Percentiles rank a stretch among this genome's conserved stretches.
Conservation (phyloP, 2,329 filamentous ascomycete species). For the Myriosclerotinia scirpicola region DNA sequence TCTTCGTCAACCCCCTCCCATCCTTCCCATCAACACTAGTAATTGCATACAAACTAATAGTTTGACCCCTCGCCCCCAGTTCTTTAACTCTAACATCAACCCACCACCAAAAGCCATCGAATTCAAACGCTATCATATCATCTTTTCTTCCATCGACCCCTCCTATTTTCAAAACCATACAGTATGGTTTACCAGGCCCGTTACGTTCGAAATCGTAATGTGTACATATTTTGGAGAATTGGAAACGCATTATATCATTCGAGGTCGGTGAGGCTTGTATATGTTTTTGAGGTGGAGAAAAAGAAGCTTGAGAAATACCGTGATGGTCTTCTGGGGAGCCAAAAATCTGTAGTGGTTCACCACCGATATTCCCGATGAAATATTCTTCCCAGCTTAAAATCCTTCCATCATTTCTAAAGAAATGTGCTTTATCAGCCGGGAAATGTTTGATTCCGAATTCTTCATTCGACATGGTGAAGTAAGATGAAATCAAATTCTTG, state of each 20-base stretch:
- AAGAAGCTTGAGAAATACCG: constrained; percentile 55
- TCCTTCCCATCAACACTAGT: constrained; percentile 46
- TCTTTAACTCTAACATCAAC: constrained; percentile 66
- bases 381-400: constrained; percentile 79
- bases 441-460: constrained; percentile 81
- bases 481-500: constrained; percentile 63
- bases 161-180: constrained; percentile 68
- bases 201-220: constrained; percentile 78
- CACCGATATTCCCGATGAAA: constrained; percentile 59
- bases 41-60: constrained; percentile 63
- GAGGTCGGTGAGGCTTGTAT: constrained; percentile 56
- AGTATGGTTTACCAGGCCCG: constrained; percentile 63
- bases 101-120: constrained; percentile 81
- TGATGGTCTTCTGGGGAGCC: constrained; percentile 47
- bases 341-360: constrained; percentile 50
- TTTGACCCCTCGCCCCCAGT: constrained; percentile 69
- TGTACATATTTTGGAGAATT: constrained; percentile 74
- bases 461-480: constrained; percentile 67
- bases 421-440: constrained; percentile 64
- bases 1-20: constrained; percentile 37
- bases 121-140: constrained; percentile 69
- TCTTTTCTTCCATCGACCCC: constrained; percentile 66
- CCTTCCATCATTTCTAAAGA: constrained; percentile 73
- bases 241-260: constrained; percentile 68
- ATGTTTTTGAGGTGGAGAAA: constrained; percentile 59